Percentiles rank a stretch among this genome's conserved stretches.
These are phyloP conservation scores for Scutellaria minor DNA, from an alignment of 257 asterid species.

Conservation along the genomic window DNA sequence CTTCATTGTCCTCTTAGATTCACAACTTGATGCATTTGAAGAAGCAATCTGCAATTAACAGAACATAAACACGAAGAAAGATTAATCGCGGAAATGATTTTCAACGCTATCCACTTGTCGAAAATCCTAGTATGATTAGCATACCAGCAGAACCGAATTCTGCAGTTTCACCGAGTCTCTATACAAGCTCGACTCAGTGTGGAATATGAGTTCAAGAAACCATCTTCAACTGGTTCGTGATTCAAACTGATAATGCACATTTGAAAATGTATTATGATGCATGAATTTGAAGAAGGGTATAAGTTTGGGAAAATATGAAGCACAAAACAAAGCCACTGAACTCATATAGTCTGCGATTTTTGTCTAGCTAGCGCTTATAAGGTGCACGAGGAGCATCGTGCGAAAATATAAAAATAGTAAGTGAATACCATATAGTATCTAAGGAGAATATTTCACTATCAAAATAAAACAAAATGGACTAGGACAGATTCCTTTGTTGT, in stretches of 20 bases:
- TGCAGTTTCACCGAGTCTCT: slow-evolving; percentile 57
- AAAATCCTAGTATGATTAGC: neutral
- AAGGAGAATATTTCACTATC: neutral
- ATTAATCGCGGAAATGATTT: slow-evolving; percentile 1
- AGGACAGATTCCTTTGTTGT: slow-evolving; percentile 6
- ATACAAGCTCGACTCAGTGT: slow-evolving; percentile 66
- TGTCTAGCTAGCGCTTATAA: neutral
- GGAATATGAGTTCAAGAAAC: slow-evolving; percentile 55
- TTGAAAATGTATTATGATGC: neutral
- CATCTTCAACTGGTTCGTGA: slow-evolving; percentile 41
- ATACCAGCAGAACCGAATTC: slow-evolving; percentile 52
- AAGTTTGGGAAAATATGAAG: neutral
- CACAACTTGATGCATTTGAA: slow-evolving; percentile 51
- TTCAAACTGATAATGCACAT: slow-evolving; percentile 19
- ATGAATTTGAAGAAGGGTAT: neutral
- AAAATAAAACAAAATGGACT: slow-evolving; percentile 1
- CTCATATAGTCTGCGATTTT: neutral
- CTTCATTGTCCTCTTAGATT: slow-evolving; percentile 40
- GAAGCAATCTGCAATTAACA: slow-evolving; percentile 54
- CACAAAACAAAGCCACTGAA: neutral
- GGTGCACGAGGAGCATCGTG: slow-evolving; percentile 32
- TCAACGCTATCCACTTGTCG: neutral
- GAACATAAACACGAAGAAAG: slow-evolving; percentile 23
- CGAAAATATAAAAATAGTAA: slow-evolving; percentile 7
- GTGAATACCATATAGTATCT: neutral